phyloP scores from a whole-genome alignment of 805 yeast species.

The Lipomyces kockii region DNA sequence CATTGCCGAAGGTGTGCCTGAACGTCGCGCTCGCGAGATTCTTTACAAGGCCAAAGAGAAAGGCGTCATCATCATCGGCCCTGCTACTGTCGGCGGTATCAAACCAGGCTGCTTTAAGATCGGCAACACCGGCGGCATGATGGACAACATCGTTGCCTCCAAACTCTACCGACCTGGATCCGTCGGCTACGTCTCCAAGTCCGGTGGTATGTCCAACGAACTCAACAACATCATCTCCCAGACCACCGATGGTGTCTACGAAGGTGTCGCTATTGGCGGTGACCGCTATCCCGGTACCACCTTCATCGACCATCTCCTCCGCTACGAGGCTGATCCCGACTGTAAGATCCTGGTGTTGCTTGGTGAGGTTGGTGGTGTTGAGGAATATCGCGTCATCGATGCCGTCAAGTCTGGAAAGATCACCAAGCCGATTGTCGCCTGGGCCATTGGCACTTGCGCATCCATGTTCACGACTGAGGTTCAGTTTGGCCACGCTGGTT shows the following conservation, averaged over 20 bases:
- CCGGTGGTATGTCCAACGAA: slow-evolving; percentile 57
- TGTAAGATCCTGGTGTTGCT: slow-evolving; percentile 68
- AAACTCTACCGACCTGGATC: slow-evolving; percentile 56
- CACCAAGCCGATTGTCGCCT: slow-evolving; percentile 71
- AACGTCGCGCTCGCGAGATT: slow-evolving; percentile 55
- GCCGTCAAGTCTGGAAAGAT: slow-evolving; percentile 66
- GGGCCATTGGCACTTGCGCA: slow-evolving; percentile 75
- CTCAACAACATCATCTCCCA: slow-evolving; percentile 53
- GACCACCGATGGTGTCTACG: slow-evolving; percentile 54
- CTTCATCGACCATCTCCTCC: slow-evolving; percentile 68
- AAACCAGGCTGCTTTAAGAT: slow-evolving; percentile 56
- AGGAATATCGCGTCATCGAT: slow-evolving; percentile 72
- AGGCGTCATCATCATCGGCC: slow-evolving; percentile 55
- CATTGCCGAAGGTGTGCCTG: slow-evolving; percentile 56
- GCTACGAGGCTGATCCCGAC: slow-evolving; percentile 65
- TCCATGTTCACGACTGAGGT: slow-evolving; percentile 71
- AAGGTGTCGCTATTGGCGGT: slow-evolving; percentile 73
- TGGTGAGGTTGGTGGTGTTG: slow-evolving; percentile 76
- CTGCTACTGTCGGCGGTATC: slow-evolving; percentile 56
- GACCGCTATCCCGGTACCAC: slow-evolving; percentile 76
- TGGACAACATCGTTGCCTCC: slow-evolving; percentile 56
- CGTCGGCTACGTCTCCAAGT: slow-evolving; percentile 54
- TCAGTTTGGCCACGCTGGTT: slow-evolving; percentile 69
- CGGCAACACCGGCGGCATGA: slow-evolving; percentile 57
- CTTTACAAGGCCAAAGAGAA: slow-evolving; percentile 50